These are phyloP conservation scores for Nakazawaea anatomiae DNA, from an alignment of 805 yeast genomes.

Conservation along the genomic window DNA sequence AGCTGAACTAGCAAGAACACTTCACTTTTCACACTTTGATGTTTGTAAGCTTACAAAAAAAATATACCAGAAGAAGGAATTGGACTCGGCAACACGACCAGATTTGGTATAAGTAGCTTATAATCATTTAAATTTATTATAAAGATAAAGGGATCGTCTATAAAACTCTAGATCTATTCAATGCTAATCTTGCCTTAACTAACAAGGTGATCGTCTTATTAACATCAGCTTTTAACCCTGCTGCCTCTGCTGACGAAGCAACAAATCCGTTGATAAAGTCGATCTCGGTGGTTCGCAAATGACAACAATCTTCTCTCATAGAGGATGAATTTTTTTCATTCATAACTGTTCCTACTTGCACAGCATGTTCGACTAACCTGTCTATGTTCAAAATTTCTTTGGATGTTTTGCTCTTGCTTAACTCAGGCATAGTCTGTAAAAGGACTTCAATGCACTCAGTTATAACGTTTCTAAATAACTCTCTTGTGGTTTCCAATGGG, in stretches of 20 bases:
- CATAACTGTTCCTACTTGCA: slow-evolving; percentile 20
- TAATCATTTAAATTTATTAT: neutral
- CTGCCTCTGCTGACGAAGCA: slow-evolving; percentile 43
- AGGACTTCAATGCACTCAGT: slow-evolving; percentile 40
- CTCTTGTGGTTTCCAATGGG: slow-evolving; percentile 27
- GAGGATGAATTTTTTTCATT: slow-evolving; percentile 51
- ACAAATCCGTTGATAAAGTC: slow-evolving; percentile 82
- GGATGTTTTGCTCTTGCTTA: slow-evolving; percentile 27
- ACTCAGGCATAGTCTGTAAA: slow-evolving; percentile 19
- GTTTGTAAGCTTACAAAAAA: neutral
- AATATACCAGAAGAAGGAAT: neutral
- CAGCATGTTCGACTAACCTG: slow-evolving; percentile 25
- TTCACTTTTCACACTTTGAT: neutral
- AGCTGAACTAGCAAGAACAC: neutral
- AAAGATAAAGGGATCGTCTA: neutral
- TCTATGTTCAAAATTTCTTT: slow-evolving; percentile 25
- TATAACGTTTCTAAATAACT: slow-evolving; percentile 35
- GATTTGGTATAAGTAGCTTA: neutral
- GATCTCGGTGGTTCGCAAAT: slow-evolving; percentile 63
- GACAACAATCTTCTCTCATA: slow-evolving; percentile 63
- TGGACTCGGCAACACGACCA: neutral
- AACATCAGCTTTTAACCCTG: slow-evolving; percentile 36
- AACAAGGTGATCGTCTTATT: slow-evolving; percentile 41
- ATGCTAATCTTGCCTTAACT: slow-evolving; percentile 31
- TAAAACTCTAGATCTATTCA: slow-evolving; percentile 13